Evolutionary conservation across 345 rosid species (phyloP), one percentile per base, ranked within the genome.

Genomic region (Eucalyptus pauciflora): DNA sequence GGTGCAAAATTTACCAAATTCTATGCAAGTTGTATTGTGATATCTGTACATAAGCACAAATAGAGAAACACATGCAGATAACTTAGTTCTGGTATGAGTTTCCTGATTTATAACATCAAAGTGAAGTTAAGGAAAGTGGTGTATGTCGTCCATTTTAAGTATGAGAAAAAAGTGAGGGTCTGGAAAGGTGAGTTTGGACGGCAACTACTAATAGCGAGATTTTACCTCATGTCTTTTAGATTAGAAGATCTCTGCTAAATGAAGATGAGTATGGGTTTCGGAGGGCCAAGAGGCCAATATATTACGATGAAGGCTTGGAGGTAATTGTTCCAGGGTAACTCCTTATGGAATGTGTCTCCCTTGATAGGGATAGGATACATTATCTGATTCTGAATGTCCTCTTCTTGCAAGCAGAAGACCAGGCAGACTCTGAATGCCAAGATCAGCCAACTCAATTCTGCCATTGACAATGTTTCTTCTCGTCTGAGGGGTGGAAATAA

Each of bases 261-360:
- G 99, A 96, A 92, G 96, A 97, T 86, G 99, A 96, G 92, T 92
- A 94, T 64, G 99, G 99, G 81, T 96, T 96, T 89, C 91, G 93
- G 89, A 94, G 86, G 91, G 96, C 98, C 31, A 93, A 93, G 93
- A 92, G 95, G 89, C 96, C 96, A 81, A 91, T 94, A 5, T 97
- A 97, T 88, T 96, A 95, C 86, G 99, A 97, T 69, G 99, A 97
- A 92, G 97, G 98, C 83, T 94, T 96, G 90, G 98, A 96, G 96
- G 98, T 94, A 92, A 49, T 45, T n/a, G 60, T 49, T 50, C 37
- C 62, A 20, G 46, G 37, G 69, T 51, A 29, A 41, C 29, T 25
- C 76, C 49, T 81, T 80, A n/a, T 33, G 22, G n/a, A 17, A 62
- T 87, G 50, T 33, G 24, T 43, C n/a, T 60, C 79, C 16, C 49